phyloP scores from a whole-genome alignment of 371 early-diverging fungal species.

The Apophysomyces elegans region DNA sequence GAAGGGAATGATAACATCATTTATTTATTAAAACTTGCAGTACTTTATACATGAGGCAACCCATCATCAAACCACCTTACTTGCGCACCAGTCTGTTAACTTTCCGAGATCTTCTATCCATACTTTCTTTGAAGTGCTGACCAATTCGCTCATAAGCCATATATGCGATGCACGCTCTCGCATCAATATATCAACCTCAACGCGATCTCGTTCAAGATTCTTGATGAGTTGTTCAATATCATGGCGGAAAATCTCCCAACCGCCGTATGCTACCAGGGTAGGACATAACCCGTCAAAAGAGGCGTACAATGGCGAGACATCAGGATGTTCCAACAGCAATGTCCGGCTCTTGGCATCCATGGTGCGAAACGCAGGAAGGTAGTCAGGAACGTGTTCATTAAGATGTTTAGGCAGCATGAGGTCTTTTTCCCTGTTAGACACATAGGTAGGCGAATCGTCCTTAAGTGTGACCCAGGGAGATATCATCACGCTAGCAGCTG shows the following conservation, averaged over 20 bases:
- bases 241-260: conserved; percentile 33
- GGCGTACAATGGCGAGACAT: conserved; percentile 28
- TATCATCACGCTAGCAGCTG: conserved; percentile 12
- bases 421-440: neutral
- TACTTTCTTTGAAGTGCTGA: neutral
- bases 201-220: conserved; percentile 24
- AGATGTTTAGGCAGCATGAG: neutral
- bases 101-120: neutral
- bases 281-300: conserved; percentile 31
- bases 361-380: conserved; percentile 7
- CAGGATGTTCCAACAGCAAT: conserved; percentile 19
- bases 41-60: neutral
- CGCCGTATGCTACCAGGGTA: conserved; percentile 32
- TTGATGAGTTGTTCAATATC: conserved; percentile 29
- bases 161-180: conserved; percentile 32
- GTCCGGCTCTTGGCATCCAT: conserved; percentile 14
- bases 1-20: too few species aligned
- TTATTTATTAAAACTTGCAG: neutral
- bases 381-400: neutral
- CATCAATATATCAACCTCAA: conserved; percentile 32
- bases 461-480: conserved; percentile 13
- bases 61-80: neutral
- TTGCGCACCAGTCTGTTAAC: neutral
- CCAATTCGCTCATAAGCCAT: conserved; percentile 20
- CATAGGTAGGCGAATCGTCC: neutral